Conservation (phyloP, 805 yeast species). For the Pichia manshurica region DNA sequence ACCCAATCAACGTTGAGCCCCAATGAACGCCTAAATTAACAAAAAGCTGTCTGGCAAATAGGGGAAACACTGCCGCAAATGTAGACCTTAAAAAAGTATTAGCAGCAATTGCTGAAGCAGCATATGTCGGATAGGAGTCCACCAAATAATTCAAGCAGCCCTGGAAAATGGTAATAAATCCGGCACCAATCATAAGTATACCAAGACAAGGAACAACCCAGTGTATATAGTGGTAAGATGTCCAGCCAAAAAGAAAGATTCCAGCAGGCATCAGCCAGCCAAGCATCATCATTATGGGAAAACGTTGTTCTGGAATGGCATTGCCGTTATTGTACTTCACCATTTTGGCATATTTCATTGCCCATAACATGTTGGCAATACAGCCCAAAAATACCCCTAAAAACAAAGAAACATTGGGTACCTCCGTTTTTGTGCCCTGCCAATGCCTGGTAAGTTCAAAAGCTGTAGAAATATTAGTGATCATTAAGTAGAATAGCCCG, state of each 20-base stretch:
- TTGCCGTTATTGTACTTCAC: constrained; percentile 32
- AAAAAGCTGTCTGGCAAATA: constrained; percentile 58
- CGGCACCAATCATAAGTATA: constrained; percentile 52
- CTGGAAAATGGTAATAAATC: constrained; percentile 59
- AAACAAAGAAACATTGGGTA: constrained; percentile 34
- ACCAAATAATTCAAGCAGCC: constrained; percentile 63
- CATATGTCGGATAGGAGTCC: constrained; percentile 61
- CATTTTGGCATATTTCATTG: constrained; percentile 14
- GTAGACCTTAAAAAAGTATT: constrained; percentile 62
- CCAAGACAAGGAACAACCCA: constrained; percentile 59
- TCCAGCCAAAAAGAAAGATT: constrained; percentile 61
- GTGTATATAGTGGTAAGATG: constrained; percentile 37
- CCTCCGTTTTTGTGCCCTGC: constrained; percentile 29
- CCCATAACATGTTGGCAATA: constrained; percentile 29
- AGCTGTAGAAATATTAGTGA: constrained; percentile 40
- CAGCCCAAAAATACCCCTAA: constrained; percentile 34
- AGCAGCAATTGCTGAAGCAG: constrained; percentile 51
- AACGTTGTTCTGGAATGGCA: constrained; percentile 55
- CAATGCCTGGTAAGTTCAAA: constrained; percentile 28
- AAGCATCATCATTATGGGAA: constrained; percentile 47
- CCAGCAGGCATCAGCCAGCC: constrained; percentile 55
- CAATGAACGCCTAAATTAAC: constrained; percentile 55
- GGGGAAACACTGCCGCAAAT: constrained; percentile 66
- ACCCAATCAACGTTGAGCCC: constrained; percentile 63
- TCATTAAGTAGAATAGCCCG: constrained; percentile 41